A percentile compares a stretch with the other conserved stretches of the same genome.
Conservation (phyloP, 495 filamentous ascomycete species). For the Hypoxylon lienhwacheense region DNA sequence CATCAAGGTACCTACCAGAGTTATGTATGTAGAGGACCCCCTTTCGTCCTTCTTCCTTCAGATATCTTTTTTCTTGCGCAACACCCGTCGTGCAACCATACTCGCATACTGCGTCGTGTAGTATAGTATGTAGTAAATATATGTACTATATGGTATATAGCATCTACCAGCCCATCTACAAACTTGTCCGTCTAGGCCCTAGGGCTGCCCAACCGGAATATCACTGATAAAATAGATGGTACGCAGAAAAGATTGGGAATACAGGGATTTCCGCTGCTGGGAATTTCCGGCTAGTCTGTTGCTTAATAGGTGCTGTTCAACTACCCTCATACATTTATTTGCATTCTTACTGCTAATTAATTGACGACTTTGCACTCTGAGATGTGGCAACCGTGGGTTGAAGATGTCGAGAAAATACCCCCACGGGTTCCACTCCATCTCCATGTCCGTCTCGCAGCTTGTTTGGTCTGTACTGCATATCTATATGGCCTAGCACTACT, state of each 20-base stretch:
- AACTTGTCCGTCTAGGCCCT: conserved; percentile 12
- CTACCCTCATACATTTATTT: no score
- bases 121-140: no score
- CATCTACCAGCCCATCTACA: conserved; percentile 14
- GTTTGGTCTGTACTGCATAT: conserved; percentile 1
- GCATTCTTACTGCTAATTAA: no score
- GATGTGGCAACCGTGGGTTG: conserved; percentile 33
- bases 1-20: no score
- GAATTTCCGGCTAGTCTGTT: conserved; percentile 23
- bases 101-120: no score
- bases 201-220: conserved; percentile 17
- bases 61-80: no score
- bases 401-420: conserved; percentile 20
- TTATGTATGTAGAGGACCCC: no score
- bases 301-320: no score
- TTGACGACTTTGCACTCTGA: conserved; percentile 28
- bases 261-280: conserved; percentile 13
- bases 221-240: neutral
- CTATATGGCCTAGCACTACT: conserved; percentile 3
- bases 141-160: no score
- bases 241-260: neutral
- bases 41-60: neutral
- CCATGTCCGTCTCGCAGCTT: conserved; percentile 20
- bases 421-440: conserved; percentile 36
- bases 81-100: conserved; percentile 29